Evolutionary conservation across 805 yeast genomes (phyloP).

Genomic region (Yarrowia sp.): DNA sequence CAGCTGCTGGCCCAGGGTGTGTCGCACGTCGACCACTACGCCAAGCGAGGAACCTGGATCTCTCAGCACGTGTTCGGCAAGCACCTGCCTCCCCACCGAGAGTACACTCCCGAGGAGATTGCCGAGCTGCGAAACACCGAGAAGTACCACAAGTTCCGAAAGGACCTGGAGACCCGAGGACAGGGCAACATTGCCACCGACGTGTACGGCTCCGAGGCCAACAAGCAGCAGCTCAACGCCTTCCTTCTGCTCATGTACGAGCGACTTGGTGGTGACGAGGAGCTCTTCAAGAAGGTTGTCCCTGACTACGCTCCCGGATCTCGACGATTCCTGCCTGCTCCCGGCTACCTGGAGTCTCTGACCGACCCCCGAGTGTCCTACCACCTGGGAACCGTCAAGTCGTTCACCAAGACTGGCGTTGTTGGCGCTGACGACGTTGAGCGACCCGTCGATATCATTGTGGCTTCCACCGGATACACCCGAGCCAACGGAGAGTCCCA

Average conservation of each 20-base stretch:
- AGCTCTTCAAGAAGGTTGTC: conserved; percentile 40
- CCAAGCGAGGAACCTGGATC: conserved; percentile 37
- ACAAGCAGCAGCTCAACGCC: conserved; percentile 27
- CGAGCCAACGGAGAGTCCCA: conserved; percentile 33
- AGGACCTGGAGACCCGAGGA: conserved; percentile 42
- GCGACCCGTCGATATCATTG: conserved; percentile 38
- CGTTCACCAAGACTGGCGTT: conserved; percentile 42
- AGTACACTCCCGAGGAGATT: conserved; percentile 42
- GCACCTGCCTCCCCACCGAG: conserved; percentile 41
- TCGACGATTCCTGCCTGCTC: conserved; percentile 45
- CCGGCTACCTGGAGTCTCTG: conserved; percentile 43
- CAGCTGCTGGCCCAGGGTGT: conserved; percentile 44
- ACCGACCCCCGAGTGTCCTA: conserved; percentile 43
- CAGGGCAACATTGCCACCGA: conserved; percentile 36
- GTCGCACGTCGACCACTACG: conserved; percentile 39
- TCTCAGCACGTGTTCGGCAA: conserved; percentile 41
- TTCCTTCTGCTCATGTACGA: conserved; percentile 38
- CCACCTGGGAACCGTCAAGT: conserved; percentile 40
- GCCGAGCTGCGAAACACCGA: conserved; percentile 42
- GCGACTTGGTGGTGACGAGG: conserved; percentile 38
- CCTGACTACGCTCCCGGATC: conserved; percentile 45
- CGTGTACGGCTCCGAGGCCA: conserved; percentile 31
- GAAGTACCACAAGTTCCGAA: conserved; percentile 43
- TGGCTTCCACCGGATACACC: conserved; percentile 41
- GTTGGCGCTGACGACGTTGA: conserved; percentile 41